Evolutionary conservation across 805 yeast species (phyloP).

Genomic region (Saccharomycopsis sp.): DNA sequence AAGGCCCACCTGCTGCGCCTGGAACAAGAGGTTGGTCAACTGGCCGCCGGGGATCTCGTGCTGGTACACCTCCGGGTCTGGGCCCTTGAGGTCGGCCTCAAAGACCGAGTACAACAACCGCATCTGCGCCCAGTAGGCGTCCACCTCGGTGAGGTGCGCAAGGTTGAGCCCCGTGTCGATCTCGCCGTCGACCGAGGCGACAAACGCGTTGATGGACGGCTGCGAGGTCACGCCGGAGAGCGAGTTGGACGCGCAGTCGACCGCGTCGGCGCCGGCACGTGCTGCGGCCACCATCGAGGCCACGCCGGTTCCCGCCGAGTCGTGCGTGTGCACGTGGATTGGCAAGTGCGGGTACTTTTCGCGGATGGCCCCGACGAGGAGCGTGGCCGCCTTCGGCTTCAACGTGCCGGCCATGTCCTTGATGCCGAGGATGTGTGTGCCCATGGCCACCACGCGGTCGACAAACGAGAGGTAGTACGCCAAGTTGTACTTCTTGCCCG

Average conservation of each 20-base stretch:
- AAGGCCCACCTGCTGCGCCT: conserved; percentile 97
- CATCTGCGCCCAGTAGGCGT: conserved; percentile 98
- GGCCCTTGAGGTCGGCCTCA: conserved; percentile 98
- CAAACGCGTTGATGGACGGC: conserved; percentile 88
- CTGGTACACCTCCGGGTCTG: conserved; percentile 97
- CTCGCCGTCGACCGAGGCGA: conserved; percentile 88
- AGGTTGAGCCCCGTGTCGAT: conserved; percentile 66
- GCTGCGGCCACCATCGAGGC: conserved; percentile 95
- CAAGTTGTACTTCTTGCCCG: conserved; percentile 93
- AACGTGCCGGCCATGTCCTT: conserved; percentile 99
- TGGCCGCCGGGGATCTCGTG: conserved; percentile 99
- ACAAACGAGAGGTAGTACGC: conserved; percentile 80
- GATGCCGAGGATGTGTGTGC: conserved; percentile 95
- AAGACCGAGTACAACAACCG: conserved; percentile 92
- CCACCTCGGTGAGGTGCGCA: conserved; percentile 70
- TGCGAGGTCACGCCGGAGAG: conserved; percentile 99
- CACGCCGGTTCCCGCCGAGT: conserved; percentile 99
- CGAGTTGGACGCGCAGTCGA: conserved; percentile 94
- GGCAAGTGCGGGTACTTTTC: conserved; percentile 87
- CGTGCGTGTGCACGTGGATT: conserved; percentile 98
- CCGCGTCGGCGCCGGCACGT: conserved; percentile 94
- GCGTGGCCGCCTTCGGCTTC: conserved; percentile 88
- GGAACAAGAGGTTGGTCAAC: conserved; percentile 94
- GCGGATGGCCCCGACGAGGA: conserved; percentile 76
- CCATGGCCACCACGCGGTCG: conserved; percentile 81